Percentiles rank a stretch among this genome's conserved stretches.
Conservation (phyloP, 2,329 filamentous ascomycete genomes). For the Trichothecium sympodiale region DNA sequence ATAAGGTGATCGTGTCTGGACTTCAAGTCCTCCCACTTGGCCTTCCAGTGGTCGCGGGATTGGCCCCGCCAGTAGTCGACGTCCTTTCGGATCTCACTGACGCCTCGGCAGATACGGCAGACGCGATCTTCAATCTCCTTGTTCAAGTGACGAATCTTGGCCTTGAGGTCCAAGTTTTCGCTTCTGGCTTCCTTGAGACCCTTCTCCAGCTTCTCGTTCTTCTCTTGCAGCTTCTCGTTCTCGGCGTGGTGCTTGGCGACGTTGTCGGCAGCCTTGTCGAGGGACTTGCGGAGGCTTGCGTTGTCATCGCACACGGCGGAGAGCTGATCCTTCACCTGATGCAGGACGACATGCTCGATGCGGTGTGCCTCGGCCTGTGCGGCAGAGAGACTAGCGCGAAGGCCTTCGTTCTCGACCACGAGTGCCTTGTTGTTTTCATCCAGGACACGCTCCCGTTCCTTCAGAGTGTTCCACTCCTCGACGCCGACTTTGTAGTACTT, state of each 20-base stretch:
- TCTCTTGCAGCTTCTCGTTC: conserved; percentile 20
- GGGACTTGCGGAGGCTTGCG: conserved; percentile 23
- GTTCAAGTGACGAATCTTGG: conserved; percentile 14
- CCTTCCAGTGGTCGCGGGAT: conserved; percentile 7
- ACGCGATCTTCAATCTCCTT: conserved; percentile 9
- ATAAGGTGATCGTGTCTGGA: conserved; percentile 6
- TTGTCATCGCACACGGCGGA: conserved; percentile 26
- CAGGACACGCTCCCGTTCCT: conserved; percentile 23
- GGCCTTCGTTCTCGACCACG: conserved; percentile 16
- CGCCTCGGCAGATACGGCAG: conserved; percentile 8
- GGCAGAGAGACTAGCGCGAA: conserved; percentile 23
- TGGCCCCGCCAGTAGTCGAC: conserved; percentile 10
- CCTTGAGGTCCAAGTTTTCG: conserved; percentile 16
- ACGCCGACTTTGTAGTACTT: conserved; percentile 21
- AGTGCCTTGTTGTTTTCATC: conserved; percentile 23
- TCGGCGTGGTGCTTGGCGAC: conserved; percentile 19
- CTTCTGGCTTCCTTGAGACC: conserved; percentile 21
- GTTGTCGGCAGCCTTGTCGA: conserved; percentile 20
- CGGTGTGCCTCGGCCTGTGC: conserved; percentile 24
- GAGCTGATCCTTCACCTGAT: conserved; percentile 25
- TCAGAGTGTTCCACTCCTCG: conserved; percentile 24
- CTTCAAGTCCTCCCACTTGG: conserved; percentile 6
- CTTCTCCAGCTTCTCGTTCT: conserved; percentile 21
- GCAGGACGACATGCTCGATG: conserved; percentile 19
- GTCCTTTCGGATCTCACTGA: conserved; percentile 11